Conservation (phyloP, 345 rosid genomes). For the Lumnitzera littorea region DNA sequence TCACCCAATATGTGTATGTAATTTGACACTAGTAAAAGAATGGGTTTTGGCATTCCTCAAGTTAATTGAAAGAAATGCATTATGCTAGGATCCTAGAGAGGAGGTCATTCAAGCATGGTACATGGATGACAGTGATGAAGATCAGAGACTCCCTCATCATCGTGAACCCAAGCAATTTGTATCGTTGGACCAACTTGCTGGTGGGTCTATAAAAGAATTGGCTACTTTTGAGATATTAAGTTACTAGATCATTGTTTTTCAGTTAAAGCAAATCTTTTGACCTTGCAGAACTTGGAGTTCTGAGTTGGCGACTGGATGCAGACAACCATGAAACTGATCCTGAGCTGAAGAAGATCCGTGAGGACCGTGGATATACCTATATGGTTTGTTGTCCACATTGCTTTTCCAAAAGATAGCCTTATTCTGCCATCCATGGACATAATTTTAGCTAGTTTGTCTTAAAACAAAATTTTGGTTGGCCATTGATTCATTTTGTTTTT, state of each 20-base stretch:
- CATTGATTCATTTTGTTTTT: too few relatives aligned
- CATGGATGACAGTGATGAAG: constrained; percentile 80
- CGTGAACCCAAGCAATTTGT: constrained; percentile 74
- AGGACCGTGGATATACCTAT: constrained; percentile 84
- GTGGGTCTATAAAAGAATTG: constrained; percentile 13
- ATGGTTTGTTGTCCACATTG: constrained; percentile 35
- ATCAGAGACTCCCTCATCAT: constrained; percentile 91
- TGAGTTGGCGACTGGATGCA: constrained; percentile 89
- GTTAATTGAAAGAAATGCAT: not conserved
- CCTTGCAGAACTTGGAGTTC: constrained; percentile 72
- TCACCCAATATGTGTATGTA: too few relatives aligned
- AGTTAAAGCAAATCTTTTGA: constrained; percentile 1
- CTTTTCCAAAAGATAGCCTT: too few relatives aligned
- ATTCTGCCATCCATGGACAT: too few relatives aligned
- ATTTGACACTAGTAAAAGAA: too few relatives aligned
- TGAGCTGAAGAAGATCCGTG: constrained; percentile 79
- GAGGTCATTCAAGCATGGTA: constrained; percentile 92
- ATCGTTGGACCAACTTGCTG: constrained; percentile 66
- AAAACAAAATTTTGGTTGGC: too few relatives aligned
- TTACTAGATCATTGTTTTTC: not conserved
- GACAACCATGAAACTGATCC: constrained; percentile 85
- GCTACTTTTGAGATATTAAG: constrained; percentile 2
- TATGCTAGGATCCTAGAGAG: constrained; percentile 44
- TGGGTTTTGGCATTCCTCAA: too few relatives aligned
- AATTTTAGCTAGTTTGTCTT: too few relatives aligned